A percentile compares a stretch with the other conserved stretches of the same genome.
Conservation (phyloP, 2,329 filamentous ascomycete species). For the Pyricularia grisea region DNA sequence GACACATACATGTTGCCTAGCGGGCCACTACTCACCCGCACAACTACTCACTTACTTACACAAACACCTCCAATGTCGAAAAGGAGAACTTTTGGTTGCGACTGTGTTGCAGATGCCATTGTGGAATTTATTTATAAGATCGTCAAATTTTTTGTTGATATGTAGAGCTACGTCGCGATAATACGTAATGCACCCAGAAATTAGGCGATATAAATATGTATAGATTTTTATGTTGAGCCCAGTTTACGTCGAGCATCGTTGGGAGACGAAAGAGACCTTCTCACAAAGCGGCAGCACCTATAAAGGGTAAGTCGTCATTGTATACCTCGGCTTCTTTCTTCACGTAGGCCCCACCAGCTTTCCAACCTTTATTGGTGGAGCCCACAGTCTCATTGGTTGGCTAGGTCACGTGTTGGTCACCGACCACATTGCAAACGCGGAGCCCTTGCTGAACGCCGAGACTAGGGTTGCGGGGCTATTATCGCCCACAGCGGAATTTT, state of each 20-base stretch:
- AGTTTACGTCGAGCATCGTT: no score
- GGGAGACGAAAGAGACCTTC: no score
- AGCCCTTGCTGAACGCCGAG: slow-evolving; percentile 5
- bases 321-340: background rate
- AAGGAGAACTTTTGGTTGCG: slow-evolving; percentile 63
- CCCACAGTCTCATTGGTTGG: background rate
- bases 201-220: background rate
- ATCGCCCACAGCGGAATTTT: slow-evolving; percentile 26
- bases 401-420: slow-evolving; percentile 15
- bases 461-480: slow-evolving; percentile 26
- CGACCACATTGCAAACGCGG: slow-evolving; percentile 17
- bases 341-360: no score
- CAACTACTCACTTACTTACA: slow-evolving; percentile 48
- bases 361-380: background rate
- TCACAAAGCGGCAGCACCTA: background rate
- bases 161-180: background rate
- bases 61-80: slow-evolving; percentile 97
- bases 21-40: background rate
- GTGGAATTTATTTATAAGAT: background rate
- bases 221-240: background rate
- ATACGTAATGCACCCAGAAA: background rate
- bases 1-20: background rate
- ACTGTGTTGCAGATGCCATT: slow-evolving; percentile 14
- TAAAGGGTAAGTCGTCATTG: background rate
- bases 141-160: background rate